phyloP scores from a whole-genome alignment of 2,329 filamentous ascomycete genomes.

The Cladobotryum mycophilum region DNA sequence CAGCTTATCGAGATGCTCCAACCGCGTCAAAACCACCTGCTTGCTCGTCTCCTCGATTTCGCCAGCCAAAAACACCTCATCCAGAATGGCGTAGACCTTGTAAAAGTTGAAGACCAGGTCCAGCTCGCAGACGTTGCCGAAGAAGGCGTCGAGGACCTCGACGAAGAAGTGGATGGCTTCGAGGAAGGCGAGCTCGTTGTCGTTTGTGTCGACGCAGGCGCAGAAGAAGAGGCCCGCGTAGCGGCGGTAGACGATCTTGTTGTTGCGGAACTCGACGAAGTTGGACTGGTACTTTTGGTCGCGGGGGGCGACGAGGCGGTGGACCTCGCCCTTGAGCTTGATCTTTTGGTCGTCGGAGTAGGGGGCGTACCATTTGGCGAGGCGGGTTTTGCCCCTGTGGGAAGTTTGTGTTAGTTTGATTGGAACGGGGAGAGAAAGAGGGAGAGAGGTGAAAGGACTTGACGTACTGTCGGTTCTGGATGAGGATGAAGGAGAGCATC shows the following conservation, averaged over 20 bases:
- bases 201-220: conserved; percentile 96
- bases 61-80: conserved; percentile 94
- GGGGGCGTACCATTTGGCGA: conserved; percentile 98
- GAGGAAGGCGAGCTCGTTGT: conserved; percentile 94
- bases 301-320: conserved; percentile 92
- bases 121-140: conserved; percentile 97
- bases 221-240: conserved; percentile 99
- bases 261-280: conserved; percentile 93
- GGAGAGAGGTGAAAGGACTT: not conserved
- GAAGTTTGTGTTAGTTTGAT: not conserved
- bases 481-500: conserved; percentile 81
- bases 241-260: conserved; percentile 94
- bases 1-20: conserved; percentile 95
- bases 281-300: conserved; percentile 99
- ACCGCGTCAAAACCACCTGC: conserved; percentile 86
- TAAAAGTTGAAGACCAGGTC: conserved; percentile 81
- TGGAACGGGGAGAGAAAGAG: not conserved
- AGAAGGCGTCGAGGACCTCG: conserved; percentile 96
- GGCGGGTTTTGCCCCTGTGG: conserved; percentile 85
- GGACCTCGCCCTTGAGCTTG: conserved; percentile 97
- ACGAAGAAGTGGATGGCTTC: conserved; percentile 99
- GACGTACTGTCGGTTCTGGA: conserved; percentile 77
- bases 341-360: conserved; percentile 99
- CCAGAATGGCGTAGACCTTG: conserved; percentile 94
- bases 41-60: conserved; percentile 99